Conservation (phyloP, 768 basidiomycete genomes). For the Amanita subjunquillea region DNA sequence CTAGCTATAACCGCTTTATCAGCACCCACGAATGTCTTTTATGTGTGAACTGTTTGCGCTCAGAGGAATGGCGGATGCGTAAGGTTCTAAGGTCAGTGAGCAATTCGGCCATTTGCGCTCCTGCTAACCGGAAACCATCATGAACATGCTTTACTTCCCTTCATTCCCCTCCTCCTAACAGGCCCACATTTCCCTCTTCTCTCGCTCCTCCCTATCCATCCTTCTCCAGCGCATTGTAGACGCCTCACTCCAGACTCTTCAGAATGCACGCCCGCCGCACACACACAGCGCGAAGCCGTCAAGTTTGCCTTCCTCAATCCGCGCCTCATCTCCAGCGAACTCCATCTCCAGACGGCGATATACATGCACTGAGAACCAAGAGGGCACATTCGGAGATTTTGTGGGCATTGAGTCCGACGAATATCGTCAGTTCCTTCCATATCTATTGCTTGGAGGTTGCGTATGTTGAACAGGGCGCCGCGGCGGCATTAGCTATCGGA, state of each 20-base stretch:
- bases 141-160: not conserved
- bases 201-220: not conserved
- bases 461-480: not conserved
- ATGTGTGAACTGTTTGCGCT: too few relatives aligned
- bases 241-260: not conserved
- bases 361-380: conserved; percentile 62
- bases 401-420: conserved; percentile 76
- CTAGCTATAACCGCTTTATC: too few relatives aligned
- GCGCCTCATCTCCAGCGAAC: conserved; percentile 62
- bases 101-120: too few relatives aligned
- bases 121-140: too few relatives aligned
- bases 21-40: too few relatives aligned
- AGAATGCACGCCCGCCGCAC: conserved; percentile 25
- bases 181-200: conserved; percentile 4
- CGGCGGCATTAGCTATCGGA: conserved; percentile 61
- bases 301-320: conserved; percentile 92
- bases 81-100: too few relatives aligned
- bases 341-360: conserved; percentile 79
- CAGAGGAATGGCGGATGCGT: too few relatives aligned
- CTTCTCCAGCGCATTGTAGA: not conserved
- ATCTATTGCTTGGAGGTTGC: not conserved
- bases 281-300: conserved; percentile 61
- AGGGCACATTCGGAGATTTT: conserved; percentile 88
- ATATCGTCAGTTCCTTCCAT: conserved; percentile 46
- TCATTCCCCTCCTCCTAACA: not conserved